phyloP scores from a whole-genome alignment of 805 yeast genomes.

The Yarrowia deformans region DNA sequence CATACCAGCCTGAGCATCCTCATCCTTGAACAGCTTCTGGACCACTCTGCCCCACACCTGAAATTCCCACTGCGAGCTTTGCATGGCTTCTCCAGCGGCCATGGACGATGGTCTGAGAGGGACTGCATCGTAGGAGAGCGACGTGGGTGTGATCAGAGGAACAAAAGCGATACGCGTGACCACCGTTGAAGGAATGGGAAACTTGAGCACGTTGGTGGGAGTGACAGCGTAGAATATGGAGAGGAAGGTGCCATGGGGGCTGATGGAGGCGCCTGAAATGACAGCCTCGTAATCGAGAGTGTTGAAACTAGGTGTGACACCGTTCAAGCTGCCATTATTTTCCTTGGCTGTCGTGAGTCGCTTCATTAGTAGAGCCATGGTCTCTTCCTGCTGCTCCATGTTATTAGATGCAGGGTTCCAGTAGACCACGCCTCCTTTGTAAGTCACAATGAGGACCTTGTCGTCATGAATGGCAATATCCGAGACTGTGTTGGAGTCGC shows the following conservation, averaged over 20 bases:
- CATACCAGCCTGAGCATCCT: conserved; percentile 21
- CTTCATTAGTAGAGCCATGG: conserved; percentile 28
- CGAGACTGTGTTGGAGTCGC: conserved; percentile 10
- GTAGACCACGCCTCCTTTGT: conserved; percentile 27
- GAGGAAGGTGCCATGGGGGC: conserved; percentile 14
- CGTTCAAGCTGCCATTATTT: conserved; percentile 27
- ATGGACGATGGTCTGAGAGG: conserved; percentile 30
- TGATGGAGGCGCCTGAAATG: conserved; percentile 15
- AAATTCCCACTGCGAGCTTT: conserved; percentile 33
- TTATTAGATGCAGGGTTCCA: conserved; percentile 20
- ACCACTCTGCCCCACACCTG: conserved; percentile 32
- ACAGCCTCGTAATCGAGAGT: conserved; percentile 30
- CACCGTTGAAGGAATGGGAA: conserved; percentile 35
- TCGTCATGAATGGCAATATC: conserved; percentile 2
- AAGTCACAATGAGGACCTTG: conserved; percentile 15
- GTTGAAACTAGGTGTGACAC: conserved; percentile 27
- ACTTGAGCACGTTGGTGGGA: conserved; percentile 26
- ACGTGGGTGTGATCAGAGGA: conserved; percentile 10
- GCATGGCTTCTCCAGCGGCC: conserved; percentile 30
- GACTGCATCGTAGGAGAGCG: conserved; percentile 17
- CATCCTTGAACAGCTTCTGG: conserved; percentile 21
- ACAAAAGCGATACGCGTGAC: conserved; percentile 22
- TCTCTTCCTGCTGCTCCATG: conserved; percentile 29
- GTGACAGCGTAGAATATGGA: conserved; percentile 20
- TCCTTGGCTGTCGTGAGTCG: conserved; percentile 22